A percentile compares a stretch with the other conserved stretches of the same genome.
Conservation (phyloP, 306 rosid genomes). For the Cajanus cajan region DNA sequence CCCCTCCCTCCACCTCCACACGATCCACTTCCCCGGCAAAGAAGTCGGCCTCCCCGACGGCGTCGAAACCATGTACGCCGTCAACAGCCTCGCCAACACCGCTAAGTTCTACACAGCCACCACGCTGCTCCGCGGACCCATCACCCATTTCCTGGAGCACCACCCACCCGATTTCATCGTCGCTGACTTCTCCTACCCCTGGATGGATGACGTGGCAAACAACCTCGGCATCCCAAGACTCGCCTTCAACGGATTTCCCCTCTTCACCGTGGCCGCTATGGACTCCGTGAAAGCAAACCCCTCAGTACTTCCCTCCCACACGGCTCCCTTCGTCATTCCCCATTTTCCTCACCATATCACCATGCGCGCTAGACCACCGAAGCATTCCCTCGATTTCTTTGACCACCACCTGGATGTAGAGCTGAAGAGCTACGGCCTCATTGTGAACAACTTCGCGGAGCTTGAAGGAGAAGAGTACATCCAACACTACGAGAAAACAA, state of each 20-base stretch:
- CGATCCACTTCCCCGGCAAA: conserved; percentile 10
- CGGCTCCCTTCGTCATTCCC: not conserved
- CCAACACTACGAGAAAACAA: conserved; percentile 19
- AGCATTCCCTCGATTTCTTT: not conserved
- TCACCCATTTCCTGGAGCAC: conserved; percentile 10
- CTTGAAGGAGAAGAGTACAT: conserved; percentile 38
- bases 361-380: not conserved
- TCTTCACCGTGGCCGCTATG: conserved; percentile 26
- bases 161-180: conserved; percentile 37
- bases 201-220: conserved; percentile 31
- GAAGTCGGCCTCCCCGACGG: conserved; percentile 38
- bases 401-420: not conserved
- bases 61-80: not conserved
- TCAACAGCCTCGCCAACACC: not conserved
- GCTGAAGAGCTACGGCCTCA: conserved; percentile 26
- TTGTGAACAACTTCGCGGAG: conserved; percentile 36
- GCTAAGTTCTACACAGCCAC: not conserved
- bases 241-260: conserved; percentile 18
- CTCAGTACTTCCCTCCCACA: no score
- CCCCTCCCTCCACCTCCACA: not conserved
- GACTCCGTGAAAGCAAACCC: not conserved
- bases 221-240: conserved; percentile 14
- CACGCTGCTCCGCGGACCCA: not conserved
- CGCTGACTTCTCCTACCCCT: not conserved
- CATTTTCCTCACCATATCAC: conserved; percentile 24